Evolutionary conservation across 73 alveolate genomes (phyloP).

Genomic region (Tetrahymena malaccensis): DNA sequence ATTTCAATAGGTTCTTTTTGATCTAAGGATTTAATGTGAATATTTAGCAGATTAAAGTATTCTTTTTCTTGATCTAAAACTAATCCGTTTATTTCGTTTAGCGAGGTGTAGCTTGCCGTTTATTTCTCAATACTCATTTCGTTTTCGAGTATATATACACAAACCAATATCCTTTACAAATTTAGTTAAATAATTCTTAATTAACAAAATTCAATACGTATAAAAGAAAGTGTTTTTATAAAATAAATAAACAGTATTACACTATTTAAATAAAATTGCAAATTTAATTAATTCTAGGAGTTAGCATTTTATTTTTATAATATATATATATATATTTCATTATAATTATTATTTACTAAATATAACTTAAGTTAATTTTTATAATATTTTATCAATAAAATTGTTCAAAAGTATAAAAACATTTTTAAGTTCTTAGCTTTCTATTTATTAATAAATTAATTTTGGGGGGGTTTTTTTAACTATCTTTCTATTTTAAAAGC

Average conservation of each 20-base stretch:
- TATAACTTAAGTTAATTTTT: neutral
- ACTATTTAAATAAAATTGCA: neutral
- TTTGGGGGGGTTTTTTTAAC: no score
- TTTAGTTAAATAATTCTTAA: no score
- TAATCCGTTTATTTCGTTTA: neutral
- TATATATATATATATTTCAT: no score
- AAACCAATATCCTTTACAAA: neutral
- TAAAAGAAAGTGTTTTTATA: neutral
- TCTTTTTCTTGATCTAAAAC: neutral
- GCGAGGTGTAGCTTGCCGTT: neutral
- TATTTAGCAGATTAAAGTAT: neutral
- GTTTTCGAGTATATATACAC: neutral
- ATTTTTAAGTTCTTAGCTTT: no score
- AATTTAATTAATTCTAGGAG: neutral
- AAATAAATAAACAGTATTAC: neutral
- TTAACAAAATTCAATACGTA: neutral
- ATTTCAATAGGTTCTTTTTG: neutral
- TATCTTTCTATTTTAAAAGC: no score
- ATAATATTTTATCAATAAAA: no score
- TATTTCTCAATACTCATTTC: neutral
- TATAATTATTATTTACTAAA: no score
- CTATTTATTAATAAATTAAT: no score
- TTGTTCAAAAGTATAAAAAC: no score
- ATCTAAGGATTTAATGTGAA: neutral
- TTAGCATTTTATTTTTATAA: neutral